Evolutionary conservation across 345 rosid species (phyloP).

Genomic region (Aquilaria yunnanensis): DNA sequence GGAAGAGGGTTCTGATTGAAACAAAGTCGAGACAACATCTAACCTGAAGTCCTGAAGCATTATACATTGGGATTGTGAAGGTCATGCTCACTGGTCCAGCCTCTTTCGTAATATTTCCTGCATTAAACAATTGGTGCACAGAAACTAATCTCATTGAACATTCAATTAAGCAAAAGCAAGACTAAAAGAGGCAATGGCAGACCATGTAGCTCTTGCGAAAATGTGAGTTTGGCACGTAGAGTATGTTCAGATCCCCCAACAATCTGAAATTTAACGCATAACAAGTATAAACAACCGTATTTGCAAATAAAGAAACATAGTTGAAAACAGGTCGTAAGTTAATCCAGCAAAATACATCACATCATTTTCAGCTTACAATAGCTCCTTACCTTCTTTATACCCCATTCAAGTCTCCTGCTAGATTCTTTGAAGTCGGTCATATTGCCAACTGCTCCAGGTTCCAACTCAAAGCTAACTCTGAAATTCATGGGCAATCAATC

Average conservation of each 20-base stretch:
- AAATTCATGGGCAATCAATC: too few relatives aligned
- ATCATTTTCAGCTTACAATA: neutral
- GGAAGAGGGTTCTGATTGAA: too few relatives aligned
- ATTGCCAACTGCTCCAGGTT: slow-evolving; percentile 80
- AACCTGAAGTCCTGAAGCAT: slow-evolving; percentile 89
- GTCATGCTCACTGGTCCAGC: slow-evolving; percentile 98
- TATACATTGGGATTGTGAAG: slow-evolving; percentile 97
- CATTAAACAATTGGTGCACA: neutral
- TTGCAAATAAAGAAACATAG: too few relatives aligned
- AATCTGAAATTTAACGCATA: slow-evolving; percentile 34
- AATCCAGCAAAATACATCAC: too few relatives aligned
- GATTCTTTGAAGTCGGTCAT: slow-evolving; percentile 87
- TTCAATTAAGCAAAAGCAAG: too few relatives aligned
- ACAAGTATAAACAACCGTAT: too few relatives aligned
- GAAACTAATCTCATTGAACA: too few relatives aligned
- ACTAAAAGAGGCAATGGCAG: neutral
- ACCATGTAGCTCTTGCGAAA: slow-evolving; percentile 91
- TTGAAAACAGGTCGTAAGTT: too few relatives aligned
- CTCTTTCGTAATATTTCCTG: slow-evolving; percentile 94
- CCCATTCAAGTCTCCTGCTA: slow-evolving; percentile 90
- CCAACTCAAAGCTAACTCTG: slow-evolving; percentile 87
- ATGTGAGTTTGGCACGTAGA: slow-evolving; percentile 88
- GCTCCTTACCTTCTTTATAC: slow-evolving; percentile 55
- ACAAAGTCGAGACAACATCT: neutral
- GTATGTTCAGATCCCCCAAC: slow-evolving; percentile 92